phyloP scores from a whole-genome alignment of 345 rosid genomes.

The Triadica sebifera region DNA sequence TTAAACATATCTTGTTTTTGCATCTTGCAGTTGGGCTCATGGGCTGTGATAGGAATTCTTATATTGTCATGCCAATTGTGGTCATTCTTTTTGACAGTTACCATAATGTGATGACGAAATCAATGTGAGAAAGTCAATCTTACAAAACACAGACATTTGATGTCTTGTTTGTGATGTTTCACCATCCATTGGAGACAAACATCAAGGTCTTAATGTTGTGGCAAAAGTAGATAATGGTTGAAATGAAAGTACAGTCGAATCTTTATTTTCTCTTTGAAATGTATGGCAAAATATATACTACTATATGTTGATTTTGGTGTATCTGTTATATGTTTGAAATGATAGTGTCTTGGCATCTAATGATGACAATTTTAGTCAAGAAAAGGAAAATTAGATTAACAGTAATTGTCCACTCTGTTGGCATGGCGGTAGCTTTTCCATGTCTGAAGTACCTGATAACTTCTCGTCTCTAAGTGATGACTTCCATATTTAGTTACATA shows the following conservation, averaged over 20 bases:
- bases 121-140: not conserved
- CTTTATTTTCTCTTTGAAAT: not conserved
- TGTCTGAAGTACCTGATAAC: not conserved
- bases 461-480: not conserved
- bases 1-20: not conserved
- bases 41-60: not conserved
- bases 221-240: not conserved
- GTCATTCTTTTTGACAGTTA: not conserved
- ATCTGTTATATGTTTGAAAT: constrained; percentile 5
- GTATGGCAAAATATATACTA: not conserved
- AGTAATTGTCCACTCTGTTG: not conserved
- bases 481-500: constrained; percentile 7
- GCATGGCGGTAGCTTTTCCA: not conserved
- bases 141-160: not conserved
- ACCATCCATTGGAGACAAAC: not conserved
- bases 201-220: not conserved
- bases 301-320: not conserved
- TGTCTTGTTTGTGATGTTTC: not conserved
- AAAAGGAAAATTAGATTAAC: not conserved
- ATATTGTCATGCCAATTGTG: not conserved
- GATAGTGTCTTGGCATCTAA: not conserved
- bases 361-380: not conserved
- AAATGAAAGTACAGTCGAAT: not conserved
- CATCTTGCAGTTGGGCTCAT: too few relatives aligned
- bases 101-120: not conserved